These are phyloP conservation scores for Melaleuca quinquenervia DNA, from an alignment of 345 rosid genomes.

Conservation along the genomic window DNA sequence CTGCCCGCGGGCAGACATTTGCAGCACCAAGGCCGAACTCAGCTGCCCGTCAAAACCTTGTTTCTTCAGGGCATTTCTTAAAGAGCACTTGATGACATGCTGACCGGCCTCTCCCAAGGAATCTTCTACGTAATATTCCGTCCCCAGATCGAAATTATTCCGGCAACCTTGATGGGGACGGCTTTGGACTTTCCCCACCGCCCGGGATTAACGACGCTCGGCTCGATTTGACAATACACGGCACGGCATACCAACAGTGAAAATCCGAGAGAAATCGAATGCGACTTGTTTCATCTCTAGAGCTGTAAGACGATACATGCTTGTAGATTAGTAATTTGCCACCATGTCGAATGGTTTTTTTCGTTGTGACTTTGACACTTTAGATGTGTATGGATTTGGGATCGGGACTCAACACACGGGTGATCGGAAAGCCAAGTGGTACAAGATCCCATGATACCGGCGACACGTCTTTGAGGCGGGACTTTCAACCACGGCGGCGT, in stretches of 20 bases:
- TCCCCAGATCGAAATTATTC: neutral
- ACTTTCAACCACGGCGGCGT: neutral
- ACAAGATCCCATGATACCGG: rapidly evolving
- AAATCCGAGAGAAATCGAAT: neutral
- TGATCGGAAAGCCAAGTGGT: neutral
- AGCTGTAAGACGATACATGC: neutral
- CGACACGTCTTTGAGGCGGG: neutral
- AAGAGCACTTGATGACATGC: neutral
- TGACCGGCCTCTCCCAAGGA: constrained; percentile 3
- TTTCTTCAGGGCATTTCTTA: neutral
- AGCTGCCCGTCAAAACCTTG: neutral
- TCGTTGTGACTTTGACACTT: neutral
- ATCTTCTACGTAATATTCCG: constrained; percentile 18
- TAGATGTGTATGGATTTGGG: neutral
- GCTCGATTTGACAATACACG: neutral
- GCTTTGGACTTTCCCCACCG: neutral
- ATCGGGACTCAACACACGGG: too few species aligned
- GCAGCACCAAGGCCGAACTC: too few species aligned
- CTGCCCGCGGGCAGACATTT: neutral
- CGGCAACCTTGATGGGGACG: constrained; percentile 1
- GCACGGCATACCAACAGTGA: neutral
- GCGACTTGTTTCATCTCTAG: neutral
- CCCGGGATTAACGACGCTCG: too few species aligned
- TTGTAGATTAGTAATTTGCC: neutral
- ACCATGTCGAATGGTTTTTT: rapidly evolving